Conservation (phyloP, 2,329 filamentous ascomycete species). For the Endothia cerciana region DNA sequence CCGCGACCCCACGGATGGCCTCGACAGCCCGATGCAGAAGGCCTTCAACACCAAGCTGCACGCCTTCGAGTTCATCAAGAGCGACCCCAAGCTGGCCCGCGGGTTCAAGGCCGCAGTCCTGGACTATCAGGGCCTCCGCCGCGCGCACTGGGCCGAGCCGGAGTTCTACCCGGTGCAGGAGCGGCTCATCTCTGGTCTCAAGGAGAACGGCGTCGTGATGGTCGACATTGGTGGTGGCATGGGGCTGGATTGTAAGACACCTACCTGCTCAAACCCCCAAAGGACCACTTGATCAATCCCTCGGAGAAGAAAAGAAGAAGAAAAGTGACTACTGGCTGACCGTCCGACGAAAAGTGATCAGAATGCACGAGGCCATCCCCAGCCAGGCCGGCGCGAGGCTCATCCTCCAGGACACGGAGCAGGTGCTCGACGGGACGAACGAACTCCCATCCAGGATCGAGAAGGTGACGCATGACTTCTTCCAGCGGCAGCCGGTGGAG, state of each 20-base stretch:
- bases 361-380: neutral
- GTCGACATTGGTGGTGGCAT: slow-evolving; percentile 17
- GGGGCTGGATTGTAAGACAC: slow-evolving; percentile 11
- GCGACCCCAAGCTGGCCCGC: slow-evolving; percentile 9
- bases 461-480: slow-evolving; percentile 34
- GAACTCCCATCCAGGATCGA: slow-evolving; percentile 18
- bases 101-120: slow-evolving; percentile 14
- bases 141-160: slow-evolving; percentile 9
- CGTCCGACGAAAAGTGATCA: neutral
- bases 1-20: slow-evolving; percentile 8
- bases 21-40: slow-evolving; percentile 17
- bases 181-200: slow-evolving; percentile 7
- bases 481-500: slow-evolving; percentile 34
- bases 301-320: no score
- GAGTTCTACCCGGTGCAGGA: slow-evolving; percentile 17
- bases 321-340: neutral
- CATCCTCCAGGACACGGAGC: slow-evolving; percentile 9
- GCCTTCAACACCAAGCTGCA: slow-evolving; percentile 16
- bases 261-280: neutral
- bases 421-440: neutral
- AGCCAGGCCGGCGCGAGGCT: neutral
- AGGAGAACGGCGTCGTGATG: slow-evolving; percentile 8
- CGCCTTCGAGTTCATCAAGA: slow-evolving; percentile 15
- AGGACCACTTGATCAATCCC: no score
- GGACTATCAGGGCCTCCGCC: neutral